Conservation (phyloP, 225 moss, liverwort and hornwort species). For the Physcomitrellopsis africana region DNA sequence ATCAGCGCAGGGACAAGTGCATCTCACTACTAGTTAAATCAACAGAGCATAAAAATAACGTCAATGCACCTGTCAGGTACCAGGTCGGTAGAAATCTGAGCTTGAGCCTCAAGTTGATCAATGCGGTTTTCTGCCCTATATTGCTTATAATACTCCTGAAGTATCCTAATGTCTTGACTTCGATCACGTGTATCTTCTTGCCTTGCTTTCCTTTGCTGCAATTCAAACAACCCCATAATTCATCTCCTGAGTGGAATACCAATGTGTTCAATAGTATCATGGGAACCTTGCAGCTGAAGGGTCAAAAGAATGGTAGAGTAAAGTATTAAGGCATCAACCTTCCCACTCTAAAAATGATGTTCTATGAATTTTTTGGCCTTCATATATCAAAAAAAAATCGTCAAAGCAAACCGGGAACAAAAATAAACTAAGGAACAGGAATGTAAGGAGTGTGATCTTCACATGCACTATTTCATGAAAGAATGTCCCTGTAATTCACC, state of each 20-base stretch:
- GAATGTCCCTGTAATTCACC: slow-evolving; percentile 16
- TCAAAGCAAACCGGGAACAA: background rate
- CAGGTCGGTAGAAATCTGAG: slow-evolving; percentile 34
- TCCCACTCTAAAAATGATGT: background rate
- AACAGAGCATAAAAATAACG: slow-evolving; percentile 1
- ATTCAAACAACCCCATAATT: slow-evolving; percentile 13
- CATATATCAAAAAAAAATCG: background rate
- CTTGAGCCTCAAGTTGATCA: slow-evolving; percentile 59
- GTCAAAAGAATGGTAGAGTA: background rate
- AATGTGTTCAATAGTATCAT: background rate
- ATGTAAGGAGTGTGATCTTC: slow-evolving; percentile 1
- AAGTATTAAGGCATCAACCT: slow-evolving; percentile 11
- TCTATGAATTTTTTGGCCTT: background rate
- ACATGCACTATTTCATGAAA: slow-evolving; percentile 1
- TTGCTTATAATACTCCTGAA: slow-evolving; percentile 52
- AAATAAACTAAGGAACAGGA: slow-evolving; percentile 12
- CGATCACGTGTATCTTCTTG: slow-evolving; percentile 52
- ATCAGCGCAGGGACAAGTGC: background rate
- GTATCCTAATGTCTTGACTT: slow-evolving; percentile 60
- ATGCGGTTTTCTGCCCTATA: slow-evolving; percentile 49
- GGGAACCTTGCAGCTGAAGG: background rate
- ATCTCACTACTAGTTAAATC: slow-evolving; percentile 24
- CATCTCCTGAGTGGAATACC: slow-evolving; percentile 25
- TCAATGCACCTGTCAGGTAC: slow-evolving; percentile 37
- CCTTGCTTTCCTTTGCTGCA: slow-evolving; percentile 56